Evolutionary conservation across 2,329 filamentous ascomycete genomes (phyloP).

Genomic region (Aspergillus sp.): DNA sequence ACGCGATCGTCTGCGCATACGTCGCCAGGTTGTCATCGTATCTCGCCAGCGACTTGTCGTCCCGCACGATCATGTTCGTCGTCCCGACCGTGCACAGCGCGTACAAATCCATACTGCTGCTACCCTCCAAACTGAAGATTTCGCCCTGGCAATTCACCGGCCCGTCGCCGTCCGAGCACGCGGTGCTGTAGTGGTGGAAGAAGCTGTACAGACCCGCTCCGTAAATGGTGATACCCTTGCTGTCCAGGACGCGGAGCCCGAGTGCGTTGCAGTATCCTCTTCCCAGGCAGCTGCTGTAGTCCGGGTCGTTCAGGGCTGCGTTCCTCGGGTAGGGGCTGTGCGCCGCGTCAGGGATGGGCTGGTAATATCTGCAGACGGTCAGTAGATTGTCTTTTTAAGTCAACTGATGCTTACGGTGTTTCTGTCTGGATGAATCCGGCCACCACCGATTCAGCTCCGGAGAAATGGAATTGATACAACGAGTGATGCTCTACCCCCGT

Average conservation of each 20-base stretch:
- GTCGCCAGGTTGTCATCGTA: conserved; percentile 41
- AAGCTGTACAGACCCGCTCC: conserved; percentile 47
- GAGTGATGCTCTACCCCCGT: conserved; percentile 39
- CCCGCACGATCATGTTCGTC: conserved; percentile 37
- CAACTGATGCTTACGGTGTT: conserved; percentile 27
- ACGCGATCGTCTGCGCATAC: conserved; percentile 35
- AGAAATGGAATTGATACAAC: conserved; percentile 42
- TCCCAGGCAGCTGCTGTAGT: conserved; percentile 20
- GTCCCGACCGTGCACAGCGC: conserved; percentile 41
- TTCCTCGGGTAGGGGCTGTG: conserved; percentile 23
- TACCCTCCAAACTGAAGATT: conserved; percentile 41
- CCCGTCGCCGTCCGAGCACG: conserved; percentile 31
- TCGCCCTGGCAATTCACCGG: conserved; percentile 39
- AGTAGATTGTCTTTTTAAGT: too few species aligned
- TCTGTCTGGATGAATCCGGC: conserved; percentile 32
- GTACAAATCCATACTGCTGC: conserved; percentile 28
- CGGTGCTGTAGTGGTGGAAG: conserved; percentile 44
- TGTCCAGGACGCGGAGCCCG: conserved; percentile 41
- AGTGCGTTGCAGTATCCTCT: conserved; percentile 34
- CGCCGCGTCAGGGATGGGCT: conserved; percentile 27
- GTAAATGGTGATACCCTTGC: conserved; percentile 37
- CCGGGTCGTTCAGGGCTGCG: conserved; percentile 24
- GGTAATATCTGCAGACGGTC: conserved; percentile 24
- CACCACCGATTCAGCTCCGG: conserved; percentile 23
- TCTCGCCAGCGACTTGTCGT: conserved; percentile 35